Percentiles rank a stretch among this genome's conserved stretches.
These are phyloP conservation scores for Aspergillus baeticus DNA, from an alignment of 495 filamentous ascomycete genomes.

Conservation along the genomic window DNA sequence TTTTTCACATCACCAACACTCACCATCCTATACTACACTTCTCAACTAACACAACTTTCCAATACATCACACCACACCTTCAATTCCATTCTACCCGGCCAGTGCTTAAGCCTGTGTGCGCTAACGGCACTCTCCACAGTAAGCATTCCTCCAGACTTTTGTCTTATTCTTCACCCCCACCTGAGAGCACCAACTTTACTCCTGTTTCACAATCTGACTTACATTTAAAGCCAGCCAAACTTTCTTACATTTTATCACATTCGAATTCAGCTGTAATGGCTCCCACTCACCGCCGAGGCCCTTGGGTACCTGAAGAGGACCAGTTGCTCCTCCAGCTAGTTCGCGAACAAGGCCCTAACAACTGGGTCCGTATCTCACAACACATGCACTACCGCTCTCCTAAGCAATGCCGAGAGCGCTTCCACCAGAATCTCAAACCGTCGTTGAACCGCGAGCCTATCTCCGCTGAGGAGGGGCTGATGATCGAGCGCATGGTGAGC, in stretches of 20 bases:
- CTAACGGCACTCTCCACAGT: not conserved
- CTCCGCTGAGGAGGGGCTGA: constrained; percentile 78
- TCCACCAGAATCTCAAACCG: constrained; percentile 93
- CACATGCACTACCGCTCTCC: constrained; percentile 76
- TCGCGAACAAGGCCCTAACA: constrained; percentile 71
- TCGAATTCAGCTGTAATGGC: constrained; percentile 33
- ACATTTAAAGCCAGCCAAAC: not conserved
- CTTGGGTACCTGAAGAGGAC: constrained; percentile 87
- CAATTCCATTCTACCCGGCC: not conserved
- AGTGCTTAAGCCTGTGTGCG: not conserved
- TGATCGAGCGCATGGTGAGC: constrained; percentile 77
- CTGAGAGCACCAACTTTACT: not conserved
- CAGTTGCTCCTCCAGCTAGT: constrained; percentile 69
- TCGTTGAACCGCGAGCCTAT: constrained; percentile 89
- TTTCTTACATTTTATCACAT: constrained; percentile 7
- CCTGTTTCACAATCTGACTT: not conserved
- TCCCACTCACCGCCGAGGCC: constrained; percentile 70
- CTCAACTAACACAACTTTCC: too few relatives aligned
- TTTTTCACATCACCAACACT: not conserved
- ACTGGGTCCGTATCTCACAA: constrained; percentile 89
- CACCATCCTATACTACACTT: not conserved
- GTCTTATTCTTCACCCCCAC: not conserved
- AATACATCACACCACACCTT: not conserved
- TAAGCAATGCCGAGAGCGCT: constrained; percentile 95
- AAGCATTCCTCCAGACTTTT: not conserved